Conservation (phyloP, 73 alveolate species). For the Paramecium biaurelia region DNA sequence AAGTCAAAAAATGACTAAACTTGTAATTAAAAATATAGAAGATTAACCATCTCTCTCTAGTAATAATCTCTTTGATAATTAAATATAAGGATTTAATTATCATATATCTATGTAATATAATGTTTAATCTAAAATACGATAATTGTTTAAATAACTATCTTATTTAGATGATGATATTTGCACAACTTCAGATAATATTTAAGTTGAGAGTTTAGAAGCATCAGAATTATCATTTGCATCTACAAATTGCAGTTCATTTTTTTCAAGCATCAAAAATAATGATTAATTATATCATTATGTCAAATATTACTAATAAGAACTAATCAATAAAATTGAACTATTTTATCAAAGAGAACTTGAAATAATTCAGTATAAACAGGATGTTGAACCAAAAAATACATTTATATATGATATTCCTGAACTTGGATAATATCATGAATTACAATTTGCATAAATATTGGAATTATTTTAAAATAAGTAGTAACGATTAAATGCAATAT, state of each 20-base stretch:
- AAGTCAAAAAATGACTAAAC: neutral
- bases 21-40: neutral
- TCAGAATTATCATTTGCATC: neutral
- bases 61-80: neutral
- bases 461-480: neutral
- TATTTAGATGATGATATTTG: neutral
- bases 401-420: neutral
- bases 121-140: neutral
- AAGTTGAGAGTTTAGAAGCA: neutral
- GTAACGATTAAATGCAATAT: neutral
- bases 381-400: neutral
- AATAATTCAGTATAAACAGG: neutral
- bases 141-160: neutral
- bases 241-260: neutral
- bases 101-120: neutral
- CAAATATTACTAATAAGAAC: neutral
- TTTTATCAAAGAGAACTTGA: neutral
- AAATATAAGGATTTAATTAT: neutral
- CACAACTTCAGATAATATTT: neutral
- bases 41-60: neutral
- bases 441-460: neutral
- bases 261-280: neutral
- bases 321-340: neutral
- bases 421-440: neutral
- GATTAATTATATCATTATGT: neutral